A percentile compares a stretch with the other conserved stretches of the same genome.
phyloP scores from a whole-genome alignment of 306 rosid genomes.

The Cucurbita ficifolia region DNA sequence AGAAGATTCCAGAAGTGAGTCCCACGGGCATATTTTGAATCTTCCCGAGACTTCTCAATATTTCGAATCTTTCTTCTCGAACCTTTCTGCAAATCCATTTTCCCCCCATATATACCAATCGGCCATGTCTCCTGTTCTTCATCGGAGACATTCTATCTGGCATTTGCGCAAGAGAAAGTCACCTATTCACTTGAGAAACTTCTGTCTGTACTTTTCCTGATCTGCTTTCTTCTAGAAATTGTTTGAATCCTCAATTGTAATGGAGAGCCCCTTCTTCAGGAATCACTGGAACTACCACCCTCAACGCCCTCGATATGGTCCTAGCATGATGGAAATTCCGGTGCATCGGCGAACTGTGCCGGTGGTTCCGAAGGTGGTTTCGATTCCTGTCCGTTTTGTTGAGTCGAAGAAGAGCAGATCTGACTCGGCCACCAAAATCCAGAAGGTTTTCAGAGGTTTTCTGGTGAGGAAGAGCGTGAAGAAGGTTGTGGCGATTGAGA shows the following conservation, averaged over 20 bases:
- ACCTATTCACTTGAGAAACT: not conserved
- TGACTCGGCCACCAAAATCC: constrained; percentile 34
- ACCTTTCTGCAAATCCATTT: not conserved
- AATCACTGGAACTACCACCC: constrained; percentile 7
- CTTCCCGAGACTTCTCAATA: not conserved
- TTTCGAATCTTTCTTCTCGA: not conserved
- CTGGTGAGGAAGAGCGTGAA: constrained; percentile 44
- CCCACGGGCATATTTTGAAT: not conserved
- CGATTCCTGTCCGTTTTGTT: constrained; percentile 46
- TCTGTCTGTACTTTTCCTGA: not conserved
- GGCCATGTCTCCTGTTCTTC: not conserved
- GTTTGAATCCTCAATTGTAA: not conserved
- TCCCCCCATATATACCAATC: not conserved
- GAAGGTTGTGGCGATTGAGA: constrained; percentile 26
- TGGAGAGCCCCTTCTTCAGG: constrained; percentile 19
- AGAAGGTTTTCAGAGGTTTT: constrained; percentile 44
- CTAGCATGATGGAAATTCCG: not conserved
- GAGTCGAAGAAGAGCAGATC: constrained; percentile 13
- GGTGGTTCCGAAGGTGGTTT: constrained; percentile 26
- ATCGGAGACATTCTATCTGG: not conserved
- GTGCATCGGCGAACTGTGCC: constrained; percentile 9
- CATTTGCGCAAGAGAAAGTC: not conserved
- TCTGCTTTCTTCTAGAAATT: no score
- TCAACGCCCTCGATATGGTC: not conserved
- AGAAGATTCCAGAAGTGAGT: not conserved